A percentile compares a stretch with the other conserved stretches of the same genome.
Conservation (phyloP, 2,329 filamentous ascomycete genomes). For the Ophiostoma perfectum region DNA sequence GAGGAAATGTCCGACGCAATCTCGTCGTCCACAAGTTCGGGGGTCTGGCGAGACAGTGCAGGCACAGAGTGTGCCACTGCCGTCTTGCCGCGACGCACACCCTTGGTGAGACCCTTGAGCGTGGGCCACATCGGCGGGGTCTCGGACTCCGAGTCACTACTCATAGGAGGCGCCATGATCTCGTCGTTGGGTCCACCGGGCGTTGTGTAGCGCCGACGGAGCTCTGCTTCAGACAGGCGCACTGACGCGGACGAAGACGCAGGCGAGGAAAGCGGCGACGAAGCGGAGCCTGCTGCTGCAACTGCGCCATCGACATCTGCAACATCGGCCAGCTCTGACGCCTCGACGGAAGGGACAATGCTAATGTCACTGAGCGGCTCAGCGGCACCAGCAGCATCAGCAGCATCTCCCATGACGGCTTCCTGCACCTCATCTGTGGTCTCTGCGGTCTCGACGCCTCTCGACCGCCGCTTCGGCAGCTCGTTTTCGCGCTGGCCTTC, state of each 20-base stretch:
- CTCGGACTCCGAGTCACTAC: conserved; percentile 44
- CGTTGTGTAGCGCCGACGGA: conserved; percentile 36
- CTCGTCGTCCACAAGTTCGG: conserved; percentile 38
- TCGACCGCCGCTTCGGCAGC: conserved; percentile 20
- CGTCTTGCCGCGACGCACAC: conserved; percentile 32
- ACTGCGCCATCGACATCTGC: not conserved
- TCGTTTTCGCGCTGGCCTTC: conserved; percentile 22
- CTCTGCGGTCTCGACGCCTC: not conserved
- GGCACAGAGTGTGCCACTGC: conserved; percentile 21
- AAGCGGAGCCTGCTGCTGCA: too few species aligned
- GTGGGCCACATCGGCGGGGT: conserved; percentile 48
- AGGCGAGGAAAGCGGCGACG: not conserved
- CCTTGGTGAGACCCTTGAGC: conserved; percentile 46
- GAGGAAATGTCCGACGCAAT: conserved; percentile 52
- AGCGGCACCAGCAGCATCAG: not conserved
- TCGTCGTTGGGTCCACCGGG: conserved; percentile 35
- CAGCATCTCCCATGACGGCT: not conserved
- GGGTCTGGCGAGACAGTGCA: conserved; percentile 37
- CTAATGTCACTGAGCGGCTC: conserved; percentile 11
- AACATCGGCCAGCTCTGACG: not conserved
- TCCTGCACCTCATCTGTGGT: not conserved
- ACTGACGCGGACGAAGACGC: conserved; percentile 32
- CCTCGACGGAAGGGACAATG: conserved; percentile 10
- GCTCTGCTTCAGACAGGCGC: conserved; percentile 23
- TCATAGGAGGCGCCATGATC: conserved; percentile 51